These are phyloP conservation scores for Huntiella abstrusa DNA, from an alignment of 2,329 filamentous ascomycete genomes.

Conservation along the genomic window DNA sequence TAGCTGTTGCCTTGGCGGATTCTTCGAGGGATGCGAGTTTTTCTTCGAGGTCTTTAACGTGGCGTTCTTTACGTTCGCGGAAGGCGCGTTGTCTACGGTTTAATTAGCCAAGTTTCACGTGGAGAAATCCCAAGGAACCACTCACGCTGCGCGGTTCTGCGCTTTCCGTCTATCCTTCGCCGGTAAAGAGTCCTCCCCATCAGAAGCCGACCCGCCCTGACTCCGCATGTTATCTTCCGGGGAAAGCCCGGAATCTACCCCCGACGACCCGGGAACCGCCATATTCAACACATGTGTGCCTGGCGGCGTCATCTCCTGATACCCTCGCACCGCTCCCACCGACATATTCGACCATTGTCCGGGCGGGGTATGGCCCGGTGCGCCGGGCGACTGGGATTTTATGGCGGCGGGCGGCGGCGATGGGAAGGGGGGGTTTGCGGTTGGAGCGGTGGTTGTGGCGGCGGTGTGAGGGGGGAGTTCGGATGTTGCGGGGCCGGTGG, in stretches of 20 bases:
- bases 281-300: constrained; percentile 9
- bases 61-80: constrained; percentile 84
- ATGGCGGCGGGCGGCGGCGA: neutral
- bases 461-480: neutral
- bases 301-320: constrained; percentile 15
- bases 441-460: neutral
- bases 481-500: neutral
- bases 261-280: neutral
- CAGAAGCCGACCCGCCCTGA: constrained; percentile 25
- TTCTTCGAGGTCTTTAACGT: constrained; percentile 74
- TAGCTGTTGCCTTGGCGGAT: constrained; percentile 49
- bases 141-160: constrained; percentile 43
- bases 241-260: neutral
- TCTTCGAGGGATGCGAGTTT: constrained; percentile 65
- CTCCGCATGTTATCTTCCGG: neutral
- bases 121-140: constrained; percentile 13
- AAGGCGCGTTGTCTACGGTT: constrained; percentile 69
- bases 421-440: neutral
- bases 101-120: neutral
- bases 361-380: constrained; percentile 2
- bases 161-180: constrained; percentile 40
- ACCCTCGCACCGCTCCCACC: neutral
- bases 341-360: neutral
- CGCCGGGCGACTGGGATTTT: neutral
- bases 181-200: constrained; percentile 36